phyloP scores from a whole-genome alignment of 2,329 filamentous ascomycete genomes.

The Botrytis paeoniae region DNA sequence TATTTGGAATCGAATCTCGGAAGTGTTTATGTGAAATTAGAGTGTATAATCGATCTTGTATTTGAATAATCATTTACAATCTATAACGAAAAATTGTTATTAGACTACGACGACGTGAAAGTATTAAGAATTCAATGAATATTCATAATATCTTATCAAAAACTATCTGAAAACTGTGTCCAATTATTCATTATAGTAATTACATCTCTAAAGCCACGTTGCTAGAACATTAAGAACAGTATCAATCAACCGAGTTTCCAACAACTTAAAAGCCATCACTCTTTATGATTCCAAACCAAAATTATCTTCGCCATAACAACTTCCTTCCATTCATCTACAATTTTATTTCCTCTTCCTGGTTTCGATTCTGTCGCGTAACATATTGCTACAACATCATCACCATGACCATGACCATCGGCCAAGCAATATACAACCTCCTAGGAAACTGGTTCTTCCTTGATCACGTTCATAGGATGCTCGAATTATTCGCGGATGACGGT shows the following conservation, averaged over 20 bases:
- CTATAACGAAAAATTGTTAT: not conserved
- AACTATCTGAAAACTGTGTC: not conserved
- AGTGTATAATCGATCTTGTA: too few species aligned
- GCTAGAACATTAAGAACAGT: not conserved
- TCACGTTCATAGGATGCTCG: too few species aligned
- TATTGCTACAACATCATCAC: not conserved
- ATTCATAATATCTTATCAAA: not conserved
- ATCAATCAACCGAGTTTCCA: not conserved
- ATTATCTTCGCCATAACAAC: not conserved
- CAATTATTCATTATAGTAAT: not conserved
- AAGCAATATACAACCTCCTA: too few species aligned
- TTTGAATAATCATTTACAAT: too few species aligned
- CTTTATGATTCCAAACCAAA: not conserved
- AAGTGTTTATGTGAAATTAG: too few species aligned
- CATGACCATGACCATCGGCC: too few species aligned
- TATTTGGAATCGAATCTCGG: too few species aligned
- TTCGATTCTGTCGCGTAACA: not conserved
- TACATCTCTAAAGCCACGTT: not conserved
- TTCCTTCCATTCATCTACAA: not conserved
- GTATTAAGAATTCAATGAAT: not conserved
- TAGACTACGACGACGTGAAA: accelerated
- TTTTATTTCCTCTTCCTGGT: too few species aligned
- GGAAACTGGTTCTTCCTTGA: too few species aligned
- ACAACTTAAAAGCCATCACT: not conserved
- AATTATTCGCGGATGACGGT: too few species aligned